These are phyloP conservation scores for Leishmania mexicana DNA, from an alignment of 208 protist genomes.

Conservation along the genomic window DNA sequence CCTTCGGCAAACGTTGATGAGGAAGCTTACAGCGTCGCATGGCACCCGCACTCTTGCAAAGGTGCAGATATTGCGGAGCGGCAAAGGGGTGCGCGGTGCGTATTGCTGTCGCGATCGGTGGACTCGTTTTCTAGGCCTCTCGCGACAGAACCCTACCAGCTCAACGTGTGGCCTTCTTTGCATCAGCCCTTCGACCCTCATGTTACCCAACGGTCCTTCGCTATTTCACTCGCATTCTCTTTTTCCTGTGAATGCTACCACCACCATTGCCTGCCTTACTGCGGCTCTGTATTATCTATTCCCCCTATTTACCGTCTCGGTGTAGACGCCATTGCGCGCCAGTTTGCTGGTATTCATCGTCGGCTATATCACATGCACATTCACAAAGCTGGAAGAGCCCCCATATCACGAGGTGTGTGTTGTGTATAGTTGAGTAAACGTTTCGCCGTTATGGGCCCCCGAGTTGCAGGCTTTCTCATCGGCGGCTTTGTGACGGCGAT, in stretches of 20 bases:
- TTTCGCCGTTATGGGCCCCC: conserved; percentile 17
- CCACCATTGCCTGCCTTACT: not conserved
- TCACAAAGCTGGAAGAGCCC: not conserved
- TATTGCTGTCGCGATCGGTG: not conserved
- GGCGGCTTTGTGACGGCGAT: conserved; percentile 24
- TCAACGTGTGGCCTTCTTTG: not conserved
- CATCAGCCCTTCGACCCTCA: not conserved
- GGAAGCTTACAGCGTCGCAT: not conserved
- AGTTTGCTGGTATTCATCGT: not conserved
- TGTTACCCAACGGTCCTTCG: not conserved
- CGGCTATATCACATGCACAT: conserved; percentile 1
- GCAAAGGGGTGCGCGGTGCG: not conserved
- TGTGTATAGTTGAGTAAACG: not conserved
- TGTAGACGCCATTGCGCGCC: not conserved
- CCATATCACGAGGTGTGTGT: not conserved
- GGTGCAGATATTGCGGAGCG: not conserved
- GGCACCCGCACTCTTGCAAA: not conserved
- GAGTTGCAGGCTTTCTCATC: conserved; percentile 25
- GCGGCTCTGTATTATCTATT: not conserved
- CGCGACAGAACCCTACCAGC: not conserved
- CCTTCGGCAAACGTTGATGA: not conserved
- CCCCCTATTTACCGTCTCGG: not conserved
- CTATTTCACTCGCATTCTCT: not conserved
- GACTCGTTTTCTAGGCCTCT: not conserved
- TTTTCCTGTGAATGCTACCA: not conserved